Evolutionary conservation across 345 rosid species (phyloP).

Genomic region (Xanthoceras sorbifolium): DNA sequence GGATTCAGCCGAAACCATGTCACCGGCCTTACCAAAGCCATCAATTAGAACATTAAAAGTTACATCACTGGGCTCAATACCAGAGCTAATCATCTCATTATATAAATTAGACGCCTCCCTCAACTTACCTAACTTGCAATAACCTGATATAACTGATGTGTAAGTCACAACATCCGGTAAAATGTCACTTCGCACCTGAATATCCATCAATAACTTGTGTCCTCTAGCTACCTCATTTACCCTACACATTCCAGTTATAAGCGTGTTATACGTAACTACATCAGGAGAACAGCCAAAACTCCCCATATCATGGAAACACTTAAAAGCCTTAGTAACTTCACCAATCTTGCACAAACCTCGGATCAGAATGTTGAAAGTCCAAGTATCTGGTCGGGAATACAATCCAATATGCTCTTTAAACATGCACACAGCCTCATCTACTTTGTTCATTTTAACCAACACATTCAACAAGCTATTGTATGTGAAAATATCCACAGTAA

Average conservation of each 20-base stretch:
- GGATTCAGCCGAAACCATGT: constrained; percentile 51
- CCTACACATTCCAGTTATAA: constrained; percentile 74
- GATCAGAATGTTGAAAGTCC: constrained; percentile 80
- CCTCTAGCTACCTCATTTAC: constrained; percentile 57
- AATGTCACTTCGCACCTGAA: constrained; percentile 37
- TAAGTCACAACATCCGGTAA: constrained; percentile 66
- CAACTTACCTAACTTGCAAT: constrained; percentile 74
- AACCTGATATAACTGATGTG: constrained; percentile 71
- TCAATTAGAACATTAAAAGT: constrained; percentile 83
- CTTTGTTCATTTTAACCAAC: constrained; percentile 52
- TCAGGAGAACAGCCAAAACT: constrained; percentile 67
- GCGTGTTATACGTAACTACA: constrained; percentile 66
- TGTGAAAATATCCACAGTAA: constrained; percentile 36
- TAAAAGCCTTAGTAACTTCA: constrained; percentile 50
- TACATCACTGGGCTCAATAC: constrained; percentile 50
- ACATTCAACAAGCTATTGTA: constrained; percentile 58
- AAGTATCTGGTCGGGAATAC: constrained; percentile 51
- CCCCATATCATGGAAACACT: constrained; percentile 56
- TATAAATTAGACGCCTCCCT: constrained; percentile 57
- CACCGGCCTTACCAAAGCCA: constrained; percentile 74
- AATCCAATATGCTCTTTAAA: constrained; percentile 47
- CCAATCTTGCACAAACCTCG: constrained; percentile 61
- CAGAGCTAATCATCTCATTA: constrained; percentile 57
- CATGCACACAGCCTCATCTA: constrained; percentile 57
- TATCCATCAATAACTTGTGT: constrained; percentile 46